phyloP scores from a whole-genome alignment of 1,284 basidiomycete species.

The Ceratobasidium sp. region DNA sequence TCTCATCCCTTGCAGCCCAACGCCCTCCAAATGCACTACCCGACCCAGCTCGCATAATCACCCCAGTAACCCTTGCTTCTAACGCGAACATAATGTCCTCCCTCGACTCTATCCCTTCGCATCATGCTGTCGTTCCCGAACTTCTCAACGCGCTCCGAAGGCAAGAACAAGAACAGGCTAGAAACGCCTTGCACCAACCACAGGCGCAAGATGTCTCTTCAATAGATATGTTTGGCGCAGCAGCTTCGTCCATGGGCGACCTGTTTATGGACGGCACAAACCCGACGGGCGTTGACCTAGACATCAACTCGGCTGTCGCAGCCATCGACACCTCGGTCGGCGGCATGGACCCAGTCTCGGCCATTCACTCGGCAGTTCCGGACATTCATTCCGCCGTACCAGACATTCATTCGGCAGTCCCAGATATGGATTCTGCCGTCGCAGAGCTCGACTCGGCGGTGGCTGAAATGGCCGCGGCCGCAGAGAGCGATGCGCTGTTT shows the following conservation, averaged over 20 bases:
- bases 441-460: slow-evolving; percentile 37
- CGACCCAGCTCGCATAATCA: slow-evolving; percentile 59
- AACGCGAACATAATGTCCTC: slow-evolving; percentile 66
- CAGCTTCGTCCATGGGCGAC: slow-evolving; percentile 13
- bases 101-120: slow-evolving; percentile 60
- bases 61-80: slow-evolving; percentile 78
- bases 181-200: slow-evolving; percentile 29
- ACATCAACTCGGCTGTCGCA: slow-evolving; percentile 23
- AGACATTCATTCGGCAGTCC: slow-evolving; percentile 24
- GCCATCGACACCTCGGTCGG: slow-evolving; percentile 26
- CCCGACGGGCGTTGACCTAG: slow-evolving; percentile 19
- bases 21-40: slow-evolving; percentile 40
- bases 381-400: slow-evolving; percentile 18
- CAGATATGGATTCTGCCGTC: slow-evolving; percentile 30
- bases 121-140: slow-evolving; percentile 26
- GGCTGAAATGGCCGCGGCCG: slow-evolving; percentile 30
- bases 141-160: slow-evolving; percentile 26
- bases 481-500: slow-evolving; percentile 24
- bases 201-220: slow-evolving; percentile 4
- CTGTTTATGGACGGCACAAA: slow-evolving; percentile 28
- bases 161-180: slow-evolving; percentile 33
- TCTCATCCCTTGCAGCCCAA: slow-evolving; percentile 36
- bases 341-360: slow-evolving; percentile 11
- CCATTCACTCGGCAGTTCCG: slow-evolving; percentile 20
- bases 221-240: slow-evolving; percentile 12